Base-by-base conservation (phyloP, 1,284 basidiomycete species). In the Austropuccinia psidii region DNA sequence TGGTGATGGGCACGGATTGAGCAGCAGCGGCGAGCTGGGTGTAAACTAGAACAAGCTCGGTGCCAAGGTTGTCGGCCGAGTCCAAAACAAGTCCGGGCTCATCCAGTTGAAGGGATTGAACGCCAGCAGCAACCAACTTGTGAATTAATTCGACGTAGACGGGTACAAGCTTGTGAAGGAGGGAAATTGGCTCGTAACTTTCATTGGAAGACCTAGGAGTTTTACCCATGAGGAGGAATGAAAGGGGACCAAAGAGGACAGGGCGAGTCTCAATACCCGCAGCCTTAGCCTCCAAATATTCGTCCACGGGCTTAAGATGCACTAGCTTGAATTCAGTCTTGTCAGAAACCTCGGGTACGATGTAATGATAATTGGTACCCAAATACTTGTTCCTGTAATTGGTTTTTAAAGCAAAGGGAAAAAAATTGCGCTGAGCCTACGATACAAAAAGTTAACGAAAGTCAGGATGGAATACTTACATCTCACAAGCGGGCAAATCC, bases 361-460 rank as follows among this genome's bases (percentile, higher is more conserved):
- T 93, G 81, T 90, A 95, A 86, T 98, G 96, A 86, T 98, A 98
- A 88, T 98, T 99, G 74, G 94, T 97, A 85, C 98, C 95, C 83
- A 98, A 98, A 93, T 92, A 74, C 43, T 74, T 74, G 62, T 69
- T 74, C 72, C 72, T 74, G n/a, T 55, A 4, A 47, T 33, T 6
- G 17, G 27, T 21, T 27, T n/a, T n/a, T n/a, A n/a, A n/a, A n/a
- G n/a, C n/a, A n/a, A n/a, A n/a, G n/a, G n/a, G n/a, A n/a, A 45
- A 45, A 45, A n/a, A 45, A 45, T 45, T 45, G 9, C 11, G n/a
- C 9, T 45, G 11, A 9, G n/a, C n/a, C n/a, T n/a, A n/a, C n/a
- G n/a, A n/a, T n/a, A n/a, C n/a, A 9, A 27, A 11, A 54, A 43
- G 11, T 19, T 4, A 29, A 21, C 13, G 0, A n/a, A 64, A 27